Evolutionary conservation across 345 rosid species (phyloP), one percentile per base, ranked within the genome.

Genomic region (Lepidium sativum): DNA sequence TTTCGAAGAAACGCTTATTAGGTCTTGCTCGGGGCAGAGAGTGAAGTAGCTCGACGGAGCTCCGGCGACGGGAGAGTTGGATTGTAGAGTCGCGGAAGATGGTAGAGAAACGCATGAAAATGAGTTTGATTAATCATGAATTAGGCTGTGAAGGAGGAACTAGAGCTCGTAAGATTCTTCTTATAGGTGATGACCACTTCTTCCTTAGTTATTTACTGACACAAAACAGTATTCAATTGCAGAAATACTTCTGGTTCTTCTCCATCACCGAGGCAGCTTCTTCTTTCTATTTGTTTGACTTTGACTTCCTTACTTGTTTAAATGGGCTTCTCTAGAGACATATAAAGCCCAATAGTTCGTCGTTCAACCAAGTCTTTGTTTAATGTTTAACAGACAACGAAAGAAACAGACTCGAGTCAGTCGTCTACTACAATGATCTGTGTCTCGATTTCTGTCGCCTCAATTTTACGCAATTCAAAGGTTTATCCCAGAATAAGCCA

Each of bases 21-120:
- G 78, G 77, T 64, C 31, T 79, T 68, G 60, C 68, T 52, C 67
- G 81, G 55, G 70, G 83, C 2, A 80, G 62, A 32, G 80, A 73
- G 62, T 76, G 82, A 14, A 74, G 35, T 39, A 40, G 60, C 72
- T 71, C 71, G 21, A 53, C 33, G 72, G 68, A 72, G 65, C 8
- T 45, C 13, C 29, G 70, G 48, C 35, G 44, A 38, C 20, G 9
- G 9, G 4, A 42, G 71, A 49, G 13, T 51, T 32, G 60, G 29
- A 65, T 44, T 12, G 27, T 20, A 8, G 10, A 0, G 16, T 18
- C 54, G 35, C 57, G 58, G 55, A 51, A 15, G 27, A 65, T 9
- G 18, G 63, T 52, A 21, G 62, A 60, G 63, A 63, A 70, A 16
- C 67, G 54, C 50, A 71, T 60, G 38, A 20, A 25, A 27, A 27